Evolutionary conservation across 768 basidiomycete genomes (phyloP), one percentile per base, ranked within the genome.

Genomic region (Hortiboletus campestris): DNA sequence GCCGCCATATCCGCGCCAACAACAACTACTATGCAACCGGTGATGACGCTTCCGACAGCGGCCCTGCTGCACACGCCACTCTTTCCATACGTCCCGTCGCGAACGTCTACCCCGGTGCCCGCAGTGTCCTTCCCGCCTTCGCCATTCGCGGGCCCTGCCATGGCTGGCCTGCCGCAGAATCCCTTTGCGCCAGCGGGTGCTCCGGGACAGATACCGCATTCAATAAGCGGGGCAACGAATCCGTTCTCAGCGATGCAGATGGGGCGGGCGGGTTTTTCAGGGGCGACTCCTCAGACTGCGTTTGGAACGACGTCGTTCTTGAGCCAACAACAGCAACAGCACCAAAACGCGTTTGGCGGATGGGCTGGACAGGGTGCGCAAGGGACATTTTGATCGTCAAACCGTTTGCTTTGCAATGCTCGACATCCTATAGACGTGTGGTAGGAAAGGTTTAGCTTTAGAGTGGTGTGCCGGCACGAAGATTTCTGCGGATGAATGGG

Each of bases 281-380:
- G 58, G 25, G 64, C 58, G 56, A 67, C 70, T 7, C 69, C 75
- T 13, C 75, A 75, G 39, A 55, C 60, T 13, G 67, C 46, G 12
- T 63, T 64, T 48, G 59, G 53, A 39, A 46, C 57, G 25, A 52
- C 58, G 17, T 36, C 63, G 29, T 57, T 57, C 28, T 28, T 52
- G 34, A 56, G 49, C 55, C 66, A 63, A 25, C 72, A 70, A 17
- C 68, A 65, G 42, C 68, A 63, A 19, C 64, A 60, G n/a, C 71
- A 68, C 29, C 41, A 25, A 40, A 46, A 46, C 17, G 58, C 51
- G 25, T 69, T 55, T 31, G 47, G 48, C 1, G 54, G 58, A 25
- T 71, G 71, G 64, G 39, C 49, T 4, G 64, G 49, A 41, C 58
- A 62, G 19, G 55, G 61, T 3, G 35, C 32, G 4, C 55, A 64